Base-by-base conservation (phyloP, 768 basidiomycete genomes). In the Leccinum subtestaceum region DNA sequence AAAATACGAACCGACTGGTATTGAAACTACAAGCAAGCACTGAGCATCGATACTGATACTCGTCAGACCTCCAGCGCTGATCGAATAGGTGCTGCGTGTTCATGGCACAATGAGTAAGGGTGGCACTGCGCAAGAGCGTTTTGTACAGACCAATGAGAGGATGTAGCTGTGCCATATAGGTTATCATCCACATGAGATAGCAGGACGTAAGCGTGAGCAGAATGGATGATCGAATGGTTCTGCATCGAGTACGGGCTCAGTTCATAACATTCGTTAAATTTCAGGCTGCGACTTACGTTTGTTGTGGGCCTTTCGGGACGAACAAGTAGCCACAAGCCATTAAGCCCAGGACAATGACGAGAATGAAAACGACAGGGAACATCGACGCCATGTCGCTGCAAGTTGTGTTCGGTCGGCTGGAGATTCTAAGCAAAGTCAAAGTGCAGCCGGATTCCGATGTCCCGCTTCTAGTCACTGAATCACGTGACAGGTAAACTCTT, bases 111-210 rank as follows among this genome's bases (percentile, higher is more conserved):
- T 63, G 19, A 60, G 61, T 56, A 52, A 27, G 29, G 15, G 19
- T 2, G 13, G 17, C 8, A 11, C 12, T 12, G 15, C 32, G 9
- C 11, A 23, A 13, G 3, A 45, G 31, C 11, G 4, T 0, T 15
- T 12, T 38, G n/a, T n/a, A 76, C 85, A 61, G 63, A 95, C 95
- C 76, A 68, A 96, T 86, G 53, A 98, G 81, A 38, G 95, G 95
- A 70, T 98, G 87, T 53, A 97, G 74, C 70, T 98, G 95, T 1
- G 95, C 94, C 71, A 97, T 81, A 75, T 96, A 98, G n/a, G 95
- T 95, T 69, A 96, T 85, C 77, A 89, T 89, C 95, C 95, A 98
- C 86, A 98, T 88, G 66, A 98, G 83, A 77, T 95, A 98, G 75
- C 92, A 95, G 56, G 83, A 88, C 3, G 84, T 78, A 17, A 98